Conservation (phyloP, 1,139 yeast species). For the Candida tropicalis region DNA sequence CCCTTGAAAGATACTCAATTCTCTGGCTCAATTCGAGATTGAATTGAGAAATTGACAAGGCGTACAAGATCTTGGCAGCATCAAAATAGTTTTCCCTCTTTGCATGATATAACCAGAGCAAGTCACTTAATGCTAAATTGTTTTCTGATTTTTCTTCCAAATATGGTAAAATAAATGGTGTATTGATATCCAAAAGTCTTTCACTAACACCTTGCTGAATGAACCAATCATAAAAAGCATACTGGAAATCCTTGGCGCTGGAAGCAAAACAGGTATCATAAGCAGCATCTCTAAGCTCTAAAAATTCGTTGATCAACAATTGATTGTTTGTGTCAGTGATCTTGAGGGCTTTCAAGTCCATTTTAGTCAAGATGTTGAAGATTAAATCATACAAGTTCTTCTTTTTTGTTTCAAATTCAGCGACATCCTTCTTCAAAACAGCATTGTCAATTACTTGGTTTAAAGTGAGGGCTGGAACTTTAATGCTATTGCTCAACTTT, state of each 20-base stretch:
- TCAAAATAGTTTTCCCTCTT: slow-evolving; percentile 76
- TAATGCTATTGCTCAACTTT: slow-evolving; percentile 51
- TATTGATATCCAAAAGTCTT: slow-evolving; percentile 73
- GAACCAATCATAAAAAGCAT: slow-evolving; percentile 91
- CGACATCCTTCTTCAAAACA: slow-evolving; percentile 14
- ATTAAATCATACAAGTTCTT: slow-evolving; percentile 68
- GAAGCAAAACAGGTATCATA: slow-evolving; percentile 75
- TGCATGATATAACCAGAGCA: slow-evolving; percentile 89
- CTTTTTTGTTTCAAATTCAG: slow-evolving; percentile 35
- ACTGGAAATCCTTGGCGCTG: slow-evolving; percentile 82
- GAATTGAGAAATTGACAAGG: slow-evolving; percentile 75
- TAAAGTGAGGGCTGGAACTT: slow-evolving; percentile 13
- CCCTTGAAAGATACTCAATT: slow-evolving; percentile 87
- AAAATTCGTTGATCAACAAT: slow-evolving; percentile 53
- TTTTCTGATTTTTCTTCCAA: slow-evolving; percentile 71
- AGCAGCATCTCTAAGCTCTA: slow-evolving; percentile 67
- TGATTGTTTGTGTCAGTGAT: slow-evolving; percentile 48
- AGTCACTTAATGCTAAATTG: slow-evolving; percentile 73
- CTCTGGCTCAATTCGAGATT: slow-evolving; percentile 69
- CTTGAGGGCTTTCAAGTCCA: slow-evolving; percentile 67
- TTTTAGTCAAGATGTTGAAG: slow-evolving; percentile 70
- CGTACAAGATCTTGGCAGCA: slow-evolving; percentile 81
- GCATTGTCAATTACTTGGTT: slow-evolving; percentile 14
- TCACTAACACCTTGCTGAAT: slow-evolving; percentile 77
- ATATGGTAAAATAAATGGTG: slow-evolving; percentile 79